These are phyloP conservation scores for Tricladium varicosporioides DNA, from an alignment of 2,329 filamentous ascomycete genomes.

Conservation along the genomic window DNA sequence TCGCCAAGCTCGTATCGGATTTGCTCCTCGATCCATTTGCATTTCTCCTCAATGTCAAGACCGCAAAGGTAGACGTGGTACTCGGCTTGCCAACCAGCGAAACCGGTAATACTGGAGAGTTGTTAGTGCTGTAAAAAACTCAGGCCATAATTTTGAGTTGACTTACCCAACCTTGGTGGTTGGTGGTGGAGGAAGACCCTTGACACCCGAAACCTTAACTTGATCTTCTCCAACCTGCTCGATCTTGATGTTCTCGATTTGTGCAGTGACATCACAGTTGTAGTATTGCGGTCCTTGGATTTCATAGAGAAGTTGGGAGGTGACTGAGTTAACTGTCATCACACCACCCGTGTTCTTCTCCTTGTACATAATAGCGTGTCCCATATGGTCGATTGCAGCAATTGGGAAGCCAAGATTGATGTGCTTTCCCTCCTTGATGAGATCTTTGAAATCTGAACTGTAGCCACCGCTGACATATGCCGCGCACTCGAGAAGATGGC, in stretches of 20 bases:
- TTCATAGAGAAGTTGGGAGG: constrained; percentile 42
- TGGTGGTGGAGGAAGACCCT: constrained; percentile 37
- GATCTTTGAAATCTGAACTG: constrained; percentile 4
- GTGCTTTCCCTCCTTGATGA: constrained; percentile 4
- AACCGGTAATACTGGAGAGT: constrained; percentile 39
- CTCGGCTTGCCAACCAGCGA: constrained; percentile 44
- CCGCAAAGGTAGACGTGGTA: constrained; percentile 44
- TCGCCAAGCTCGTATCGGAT: constrained; percentile 31
- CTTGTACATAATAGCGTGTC: constrained; percentile 26
- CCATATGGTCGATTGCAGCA: constrained; percentile 9
- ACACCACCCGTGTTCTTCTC: constrained; percentile 40
- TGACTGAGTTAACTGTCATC: constrained; percentile 48
- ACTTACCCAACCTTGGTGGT: constrained; percentile 40
- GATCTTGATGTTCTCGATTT: constrained; percentile 44
- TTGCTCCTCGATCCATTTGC: constrained; percentile 42
- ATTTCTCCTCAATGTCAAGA: constrained; percentile 43
- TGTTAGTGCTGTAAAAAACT: constrained; percentile 38
- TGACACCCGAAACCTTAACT: constrained; percentile 39
- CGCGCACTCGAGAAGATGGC: constrained; percentile 33
- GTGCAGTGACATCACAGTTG: constrained; percentile 34
- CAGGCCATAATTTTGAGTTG: constrained; percentile 27
- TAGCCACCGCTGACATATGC: constrained; percentile 14
- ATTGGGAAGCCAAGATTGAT: constrained; percentile 9
- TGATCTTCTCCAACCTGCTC: constrained; percentile 47
- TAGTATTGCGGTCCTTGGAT: constrained; percentile 39